Evolutionary conservation across 1,139 yeast genomes (phyloP).

Genomic region (Yamadazyma kanchanaburiensis): DNA sequence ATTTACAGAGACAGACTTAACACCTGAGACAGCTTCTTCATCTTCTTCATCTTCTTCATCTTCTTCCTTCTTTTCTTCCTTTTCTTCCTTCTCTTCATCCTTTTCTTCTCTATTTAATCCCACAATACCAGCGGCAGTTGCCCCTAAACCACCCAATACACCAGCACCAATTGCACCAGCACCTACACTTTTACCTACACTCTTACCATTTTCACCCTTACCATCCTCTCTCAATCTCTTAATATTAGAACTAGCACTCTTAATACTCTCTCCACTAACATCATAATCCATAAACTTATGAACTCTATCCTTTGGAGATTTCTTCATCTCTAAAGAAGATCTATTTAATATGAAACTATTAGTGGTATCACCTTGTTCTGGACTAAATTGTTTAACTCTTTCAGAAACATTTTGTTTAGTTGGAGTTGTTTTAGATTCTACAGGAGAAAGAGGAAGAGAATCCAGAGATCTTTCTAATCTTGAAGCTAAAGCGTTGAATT

Average conservation of each 20-base stretch:
- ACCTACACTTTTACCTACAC: slow-evolving; percentile 9
- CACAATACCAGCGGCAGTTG: too few species aligned
- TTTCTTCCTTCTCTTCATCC: too few species aligned
- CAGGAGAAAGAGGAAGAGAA: slow-evolving; percentile 4
- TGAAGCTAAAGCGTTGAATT: slow-evolving; percentile 13
- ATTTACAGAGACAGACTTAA: too few species aligned
- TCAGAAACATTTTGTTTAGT: slow-evolving; percentile 29
- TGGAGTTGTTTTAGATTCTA: slow-evolving; percentile 10
- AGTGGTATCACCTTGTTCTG: slow-evolving; percentile 14
- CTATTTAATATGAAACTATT: slow-evolving; percentile 16
- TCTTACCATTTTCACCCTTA: too few species aligned
- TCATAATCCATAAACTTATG: slow-evolving; percentile 2
- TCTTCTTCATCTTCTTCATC: too few species aligned
- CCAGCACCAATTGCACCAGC: slow-evolving; percentile 10
- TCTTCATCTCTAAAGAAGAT: slow-evolving; percentile 16
- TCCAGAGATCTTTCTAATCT: slow-evolving; percentile 13
- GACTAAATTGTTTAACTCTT: slow-evolving; percentile 35
- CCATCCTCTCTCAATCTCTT: too few species aligned
- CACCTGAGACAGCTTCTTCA: too few species aligned
- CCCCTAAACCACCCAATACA: too few species aligned
- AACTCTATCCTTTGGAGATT: slow-evolving; percentile 9
- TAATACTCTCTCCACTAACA: slow-evolving; percentile 1
- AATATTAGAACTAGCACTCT: slow-evolving; percentile 5
- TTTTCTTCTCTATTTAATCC: too few species aligned
- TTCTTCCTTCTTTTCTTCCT: too few species aligned